These are phyloP conservation scores for Oehlia diaphana DNA, from an alignment of 192 early-diverging fungal species.

Conservation along the genomic window DNA sequence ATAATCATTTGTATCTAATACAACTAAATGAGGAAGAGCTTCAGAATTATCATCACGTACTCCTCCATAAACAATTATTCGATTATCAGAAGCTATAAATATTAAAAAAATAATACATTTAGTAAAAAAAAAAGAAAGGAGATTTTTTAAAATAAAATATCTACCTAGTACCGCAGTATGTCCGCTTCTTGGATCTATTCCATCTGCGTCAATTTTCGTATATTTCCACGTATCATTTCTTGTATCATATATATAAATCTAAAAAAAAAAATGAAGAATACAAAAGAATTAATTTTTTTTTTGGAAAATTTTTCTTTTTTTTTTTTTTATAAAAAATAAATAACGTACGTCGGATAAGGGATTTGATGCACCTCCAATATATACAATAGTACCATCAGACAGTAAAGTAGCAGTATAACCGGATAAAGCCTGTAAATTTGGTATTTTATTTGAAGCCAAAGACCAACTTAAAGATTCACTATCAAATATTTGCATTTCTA, in stretches of 20 bases:
- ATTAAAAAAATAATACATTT: background rate
- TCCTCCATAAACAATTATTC: slow-evolving; percentile 11
- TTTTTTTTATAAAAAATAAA: background rate
- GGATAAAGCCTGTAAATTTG: too few relatives aligned
- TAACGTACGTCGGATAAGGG: background rate
- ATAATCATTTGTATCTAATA: background rate
- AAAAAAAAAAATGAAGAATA: background rate
- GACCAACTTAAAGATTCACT: too few relatives aligned
- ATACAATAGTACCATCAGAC: background rate
- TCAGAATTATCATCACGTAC: background rate
- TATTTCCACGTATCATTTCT: background rate
- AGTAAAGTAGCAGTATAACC: slow-evolving; percentile 2
- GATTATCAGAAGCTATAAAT: background rate
- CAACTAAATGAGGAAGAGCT: background rate
- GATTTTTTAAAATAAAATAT: background rate
- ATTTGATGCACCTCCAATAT: background rate
- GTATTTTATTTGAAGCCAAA: too few relatives aligned
- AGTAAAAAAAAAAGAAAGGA: background rate
- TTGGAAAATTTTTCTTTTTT: too few relatives aligned
- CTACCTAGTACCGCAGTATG: background rate
- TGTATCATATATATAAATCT: slow-evolving; percentile 1
- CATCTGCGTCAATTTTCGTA: background rate
- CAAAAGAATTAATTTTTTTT: background rate
- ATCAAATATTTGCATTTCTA: too few relatives aligned
- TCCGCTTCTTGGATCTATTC: background rate